phyloP scores from a whole-genome alignment of 192 early-diverging fungal species.

The Pilobolus umbonatus region DNA sequence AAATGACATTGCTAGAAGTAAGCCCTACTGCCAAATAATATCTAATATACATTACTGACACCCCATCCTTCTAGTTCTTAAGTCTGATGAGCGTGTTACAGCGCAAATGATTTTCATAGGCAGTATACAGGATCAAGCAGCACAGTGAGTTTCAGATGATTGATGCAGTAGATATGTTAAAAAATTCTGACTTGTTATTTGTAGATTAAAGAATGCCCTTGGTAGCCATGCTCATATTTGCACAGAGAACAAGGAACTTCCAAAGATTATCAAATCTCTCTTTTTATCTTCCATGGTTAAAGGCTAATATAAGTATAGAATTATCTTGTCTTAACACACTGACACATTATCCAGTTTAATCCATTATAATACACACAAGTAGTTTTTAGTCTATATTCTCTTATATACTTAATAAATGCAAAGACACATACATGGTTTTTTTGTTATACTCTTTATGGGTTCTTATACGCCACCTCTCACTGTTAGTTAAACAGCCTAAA shows the following conservation, averaged over 20 bases:
- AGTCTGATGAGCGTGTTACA: constrained; percentile 67
- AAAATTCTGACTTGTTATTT: not conserved
- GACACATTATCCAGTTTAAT: too few relatives aligned
- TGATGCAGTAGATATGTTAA: not conserved
- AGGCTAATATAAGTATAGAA: constrained; percentile 23
- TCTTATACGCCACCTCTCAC: too few relatives aligned
- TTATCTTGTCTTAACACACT: too few relatives aligned
- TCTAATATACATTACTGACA: not conserved
- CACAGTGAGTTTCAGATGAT: constrained; percentile 41
- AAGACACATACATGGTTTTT: too few relatives aligned
- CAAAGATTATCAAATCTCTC: constrained; percentile 57
- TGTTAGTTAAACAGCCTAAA: too few relatives aligned
- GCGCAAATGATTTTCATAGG: constrained; percentile 80
- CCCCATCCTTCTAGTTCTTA: constrained; percentile 43
- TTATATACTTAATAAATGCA: too few relatives aligned
- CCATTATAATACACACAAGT: too few relatives aligned
- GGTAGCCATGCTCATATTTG: constrained; percentile 55
- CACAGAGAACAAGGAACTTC: constrained; percentile 55
- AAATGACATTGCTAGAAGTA: constrained; percentile 56
- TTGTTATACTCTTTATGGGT: too few relatives aligned
- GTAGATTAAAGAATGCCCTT: constrained; percentile 44
- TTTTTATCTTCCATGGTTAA: constrained; percentile 61
- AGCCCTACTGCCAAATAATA: constrained; percentile 1
- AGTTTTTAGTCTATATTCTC: too few relatives aligned
- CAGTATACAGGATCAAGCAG: constrained; percentile 69